Conservation (phyloP, 2,329 filamentous ascomycete species). For the Microcera coccophila region DNA sequence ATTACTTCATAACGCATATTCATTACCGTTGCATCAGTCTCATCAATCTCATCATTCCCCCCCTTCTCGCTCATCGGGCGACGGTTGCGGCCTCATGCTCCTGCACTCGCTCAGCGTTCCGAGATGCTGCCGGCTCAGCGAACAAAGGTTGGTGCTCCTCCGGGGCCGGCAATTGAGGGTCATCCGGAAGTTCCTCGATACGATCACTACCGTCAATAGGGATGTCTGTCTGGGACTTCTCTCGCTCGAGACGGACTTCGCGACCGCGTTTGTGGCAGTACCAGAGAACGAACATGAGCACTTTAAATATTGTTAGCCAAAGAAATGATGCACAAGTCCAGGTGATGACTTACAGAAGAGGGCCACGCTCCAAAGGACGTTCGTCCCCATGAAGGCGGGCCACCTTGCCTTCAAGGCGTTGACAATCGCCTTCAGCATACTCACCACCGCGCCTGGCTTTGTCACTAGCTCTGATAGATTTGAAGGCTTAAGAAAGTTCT, state of each 20-base stretch:
- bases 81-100: neutral
- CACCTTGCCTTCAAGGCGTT: conserved; percentile 82
- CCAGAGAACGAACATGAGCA: conserved; percentile 92
- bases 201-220: conserved; percentile 37
- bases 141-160: conserved; percentile 10
- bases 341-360: conserved; percentile 66
- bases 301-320: conserved; percentile 39
- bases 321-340: neutral
- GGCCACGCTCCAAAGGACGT: conserved; percentile 84
- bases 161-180: conserved; percentile 40
- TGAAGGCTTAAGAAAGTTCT: conserved; percentile 65
- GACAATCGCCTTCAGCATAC: conserved; percentile 85
- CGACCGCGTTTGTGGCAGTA: conserved; percentile 95
- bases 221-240: conserved; percentile 37
- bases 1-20: neutral
- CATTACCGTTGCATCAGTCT: neutral
- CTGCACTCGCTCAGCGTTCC: neutral
- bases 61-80: neutral
- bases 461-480: conserved; percentile 76
- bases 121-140: neutral
- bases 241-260: conserved; percentile 70
- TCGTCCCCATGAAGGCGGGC: conserved; percentile 87
- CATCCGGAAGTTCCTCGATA: conserved; percentile 50
- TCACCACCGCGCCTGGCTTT: conserved; percentile 80
- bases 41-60: too few species aligned